Percentiles rank a stretch among this genome's conserved stretches.
These are phyloP conservation scores for Butyriboletus loyo DNA, from an alignment of 768 basidiomycete species.

Conservation along the genomic window DNA sequence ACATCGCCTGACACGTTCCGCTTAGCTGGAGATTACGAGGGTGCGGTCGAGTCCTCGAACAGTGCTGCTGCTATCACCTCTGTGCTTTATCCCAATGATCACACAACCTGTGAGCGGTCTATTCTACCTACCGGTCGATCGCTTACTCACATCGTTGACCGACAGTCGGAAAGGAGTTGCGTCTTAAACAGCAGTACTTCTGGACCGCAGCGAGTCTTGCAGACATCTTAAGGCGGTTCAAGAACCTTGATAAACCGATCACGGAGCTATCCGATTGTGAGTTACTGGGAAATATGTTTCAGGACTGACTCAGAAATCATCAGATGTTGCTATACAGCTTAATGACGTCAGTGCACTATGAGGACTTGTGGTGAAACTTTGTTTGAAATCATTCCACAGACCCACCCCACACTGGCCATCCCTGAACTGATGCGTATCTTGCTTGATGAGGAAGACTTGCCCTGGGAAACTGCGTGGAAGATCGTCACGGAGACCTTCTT, in stretches of 20 bases:
- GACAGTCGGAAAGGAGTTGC: constrained; percentile 78
- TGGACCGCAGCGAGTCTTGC: constrained; percentile 86
- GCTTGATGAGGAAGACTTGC: constrained; percentile 86
- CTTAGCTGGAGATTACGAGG: constrained; percentile 88
- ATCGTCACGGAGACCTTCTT: constrained; percentile 90
- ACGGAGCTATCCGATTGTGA: constrained; percentile 78
- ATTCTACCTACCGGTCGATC: not conserved
- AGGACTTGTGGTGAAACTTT: not conserved
- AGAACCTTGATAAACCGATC: constrained; percentile 80
- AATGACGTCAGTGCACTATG: constrained; percentile 62
- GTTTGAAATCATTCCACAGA: constrained; percentile 42
- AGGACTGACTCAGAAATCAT: constrained; percentile 1
- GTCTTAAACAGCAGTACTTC: constrained; percentile 96
- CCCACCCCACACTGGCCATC: constrained; percentile 93
- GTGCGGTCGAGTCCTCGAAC: constrained; percentile 82
- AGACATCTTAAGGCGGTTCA: constrained; percentile 92
- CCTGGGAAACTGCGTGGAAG: constrained; percentile 83
- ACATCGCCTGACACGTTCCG: constrained; percentile 1
- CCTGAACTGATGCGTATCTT: constrained; percentile 93
- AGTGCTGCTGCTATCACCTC: constrained; percentile 92
- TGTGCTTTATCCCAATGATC: constrained; percentile 95
- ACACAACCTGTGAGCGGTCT: constrained; percentile 54
- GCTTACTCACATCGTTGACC: not conserved
- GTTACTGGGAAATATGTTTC: constrained; percentile 16
- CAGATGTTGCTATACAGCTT: constrained; percentile 90